phyloP scores from a whole-genome alignment of 768 basidiomycete genomes.

The Mycena crocata region DNA sequence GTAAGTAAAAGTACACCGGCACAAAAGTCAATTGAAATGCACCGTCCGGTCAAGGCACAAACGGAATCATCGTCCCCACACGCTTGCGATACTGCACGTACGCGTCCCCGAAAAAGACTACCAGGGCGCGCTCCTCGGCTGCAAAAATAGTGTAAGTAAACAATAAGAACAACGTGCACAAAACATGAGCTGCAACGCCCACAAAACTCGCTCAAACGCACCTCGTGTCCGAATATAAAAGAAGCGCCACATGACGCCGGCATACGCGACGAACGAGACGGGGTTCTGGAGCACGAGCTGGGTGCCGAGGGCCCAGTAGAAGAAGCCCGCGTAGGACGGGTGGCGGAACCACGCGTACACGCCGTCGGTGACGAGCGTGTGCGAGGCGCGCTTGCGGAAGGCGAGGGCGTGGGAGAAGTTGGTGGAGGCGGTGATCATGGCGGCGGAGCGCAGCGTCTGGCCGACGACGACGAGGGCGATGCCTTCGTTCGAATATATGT shows the following conservation, averaged over 20 bases:
- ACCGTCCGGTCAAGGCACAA: slow-evolving; percentile 65
- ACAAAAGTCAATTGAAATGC: neutral
- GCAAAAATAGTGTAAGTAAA: slow-evolving; percentile 15
- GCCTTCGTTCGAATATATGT: slow-evolving; percentile 62
- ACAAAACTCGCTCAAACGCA: slow-evolving; percentile 50
- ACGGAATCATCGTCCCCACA: slow-evolving; percentile 91
- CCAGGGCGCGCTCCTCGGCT: slow-evolving; percentile 87
- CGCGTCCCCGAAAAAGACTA: slow-evolving; percentile 87
- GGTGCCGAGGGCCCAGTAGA: slow-evolving; percentile 97
- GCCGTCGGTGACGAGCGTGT: slow-evolving; percentile 88
- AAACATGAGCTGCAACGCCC: too few relatives aligned
- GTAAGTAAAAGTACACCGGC: too few relatives aligned
- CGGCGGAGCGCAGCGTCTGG: slow-evolving; percentile 83
- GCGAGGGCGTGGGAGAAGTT: slow-evolving; percentile 95
- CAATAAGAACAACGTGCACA: neutral
- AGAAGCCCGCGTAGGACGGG: slow-evolving; percentile 97
- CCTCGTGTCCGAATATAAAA: slow-evolving; percentile 85
- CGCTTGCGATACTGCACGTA: slow-evolving; percentile 80
- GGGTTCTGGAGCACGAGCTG: slow-evolving; percentile 93
- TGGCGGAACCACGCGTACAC: slow-evolving; percentile 94
- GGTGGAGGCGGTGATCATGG: slow-evolving; percentile 96
- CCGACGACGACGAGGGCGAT: slow-evolving; percentile 72
- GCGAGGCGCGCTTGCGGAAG: slow-evolving; percentile 75
- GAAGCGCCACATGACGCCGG: slow-evolving; percentile 83
- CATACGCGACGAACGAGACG: slow-evolving; percentile 74